Evolutionary conservation across 352 stramenopile genomes (phyloP).

Genomic region (Pythium aphanidermatum): DNA sequence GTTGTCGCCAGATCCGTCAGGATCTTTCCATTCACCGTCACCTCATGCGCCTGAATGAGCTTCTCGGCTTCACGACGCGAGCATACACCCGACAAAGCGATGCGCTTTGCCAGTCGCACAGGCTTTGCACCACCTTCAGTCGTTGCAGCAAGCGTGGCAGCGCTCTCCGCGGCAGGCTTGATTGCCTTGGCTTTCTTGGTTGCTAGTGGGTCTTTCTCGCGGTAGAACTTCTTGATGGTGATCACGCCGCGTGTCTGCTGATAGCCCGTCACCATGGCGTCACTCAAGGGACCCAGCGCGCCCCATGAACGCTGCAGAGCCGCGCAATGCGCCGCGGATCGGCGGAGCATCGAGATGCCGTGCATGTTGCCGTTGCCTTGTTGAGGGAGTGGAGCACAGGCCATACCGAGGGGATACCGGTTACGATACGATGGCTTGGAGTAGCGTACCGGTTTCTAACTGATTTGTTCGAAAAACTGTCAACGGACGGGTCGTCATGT

Average conservation of each 20-base stretch:
- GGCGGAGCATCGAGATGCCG: conserved; percentile 1
- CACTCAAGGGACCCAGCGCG: background rate
- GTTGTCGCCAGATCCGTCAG: conserved; percentile 51
- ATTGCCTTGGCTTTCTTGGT: conserved; percentile 8
- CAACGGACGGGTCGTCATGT: too few species aligned
- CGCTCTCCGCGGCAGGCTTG: too few species aligned
- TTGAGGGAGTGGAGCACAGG: background rate
- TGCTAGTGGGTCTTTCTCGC: conserved; percentile 6
- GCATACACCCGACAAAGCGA: conserved; percentile 76
- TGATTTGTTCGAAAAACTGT: too few species aligned
- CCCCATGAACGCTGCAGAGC: background rate
- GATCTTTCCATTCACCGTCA: conserved; percentile 70
- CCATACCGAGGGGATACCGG: conserved; percentile 1
- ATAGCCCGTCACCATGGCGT: background rate
- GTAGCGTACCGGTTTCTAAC: too few species aligned
- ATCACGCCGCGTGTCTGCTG: conserved; percentile 24
- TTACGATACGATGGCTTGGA: too few species aligned
- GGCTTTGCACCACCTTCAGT: conserved; percentile 9
- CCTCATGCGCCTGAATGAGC: conserved; percentile 59
- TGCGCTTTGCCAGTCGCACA: conserved; percentile 73
- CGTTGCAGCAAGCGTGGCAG: too few species aligned
- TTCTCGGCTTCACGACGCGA: conserved; percentile 83
- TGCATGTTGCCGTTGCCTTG: conserved; percentile 4
- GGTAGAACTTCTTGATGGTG: conserved; percentile 45
- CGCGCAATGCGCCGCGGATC: background rate